A percentile compares a stretch with the other conserved stretches of the same genome.
These are phyloP conservation scores for Lipomyces starkeyi DNA, from an alignment of 805 yeast species.

Conservation along the genomic window DNA sequence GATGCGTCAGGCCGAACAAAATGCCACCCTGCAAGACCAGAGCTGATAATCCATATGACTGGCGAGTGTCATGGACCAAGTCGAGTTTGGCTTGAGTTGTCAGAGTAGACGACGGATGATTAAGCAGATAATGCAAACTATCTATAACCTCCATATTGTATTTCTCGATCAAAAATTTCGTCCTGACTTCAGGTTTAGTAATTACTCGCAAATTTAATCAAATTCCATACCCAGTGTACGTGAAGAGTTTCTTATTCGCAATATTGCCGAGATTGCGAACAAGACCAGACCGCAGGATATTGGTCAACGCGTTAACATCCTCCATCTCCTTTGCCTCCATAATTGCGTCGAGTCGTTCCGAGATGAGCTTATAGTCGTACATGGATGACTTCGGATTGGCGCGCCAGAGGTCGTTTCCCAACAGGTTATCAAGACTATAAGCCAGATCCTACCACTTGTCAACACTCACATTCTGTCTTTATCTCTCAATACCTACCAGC, in stretches of 20 bases:
- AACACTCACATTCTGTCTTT: background rate
- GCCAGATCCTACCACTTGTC: constrained; percentile 42
- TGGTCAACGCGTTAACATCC: constrained; percentile 65
- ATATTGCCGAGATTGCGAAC: constrained; percentile 92
- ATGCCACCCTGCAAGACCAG: constrained; percentile 94
- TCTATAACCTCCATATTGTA: constrained; percentile 77
- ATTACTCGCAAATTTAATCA: background rate
- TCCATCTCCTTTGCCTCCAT: constrained; percentile 63
- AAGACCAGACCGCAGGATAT: constrained; percentile 73
- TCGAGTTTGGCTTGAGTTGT: constrained; percentile 62
- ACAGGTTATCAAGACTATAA: constrained; percentile 51
- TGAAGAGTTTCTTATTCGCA: constrained; percentile 75
- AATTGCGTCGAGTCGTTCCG: constrained; percentile 70
- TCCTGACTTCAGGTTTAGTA: constrained; percentile 50
- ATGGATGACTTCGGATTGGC: constrained; percentile 73
- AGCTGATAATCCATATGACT: constrained; percentile 90
- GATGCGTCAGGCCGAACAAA: constrained; percentile 88
- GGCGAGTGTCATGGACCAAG: constrained; percentile 84
- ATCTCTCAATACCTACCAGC: constrained; percentile 50
- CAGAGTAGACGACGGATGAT: constrained; percentile 42
- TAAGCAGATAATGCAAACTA: constrained; percentile 63
- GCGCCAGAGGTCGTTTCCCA: constrained; percentile 52
- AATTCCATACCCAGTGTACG: constrained; percentile 60
- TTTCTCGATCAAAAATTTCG: constrained; percentile 86
- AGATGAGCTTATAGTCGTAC: constrained; percentile 83